Base-by-base conservation (phyloP, 202 grass and related monocot genomes). In the Carex arenaria region DNA sequence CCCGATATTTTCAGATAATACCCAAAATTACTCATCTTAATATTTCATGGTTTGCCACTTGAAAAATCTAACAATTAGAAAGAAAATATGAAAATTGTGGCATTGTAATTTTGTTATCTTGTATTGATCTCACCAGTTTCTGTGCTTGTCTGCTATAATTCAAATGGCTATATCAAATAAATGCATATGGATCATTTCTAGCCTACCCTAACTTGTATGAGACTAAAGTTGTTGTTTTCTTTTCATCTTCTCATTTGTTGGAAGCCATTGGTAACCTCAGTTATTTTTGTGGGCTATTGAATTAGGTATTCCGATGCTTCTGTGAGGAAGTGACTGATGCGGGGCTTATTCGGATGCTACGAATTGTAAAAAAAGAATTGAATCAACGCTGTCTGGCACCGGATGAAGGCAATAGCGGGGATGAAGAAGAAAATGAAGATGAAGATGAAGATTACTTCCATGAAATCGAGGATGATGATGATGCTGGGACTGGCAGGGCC, bases 311-410 rank as follows among this genome's bases (percentile, higher is more conserved):
- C 77, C 86, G 89, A 61, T 85, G 82, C 55, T 89, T 95, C 84
- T 95, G 93, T 82, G 89, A 95, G 72, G 93, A 89, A 61, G 86
- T 98, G 61, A 95, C 93, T 62, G 88, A 95, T 81, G 89, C 85
- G 64, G 93, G 96, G 34, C 88, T 98, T 61, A 88, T 90, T 85
- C 87, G 87, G 79, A 98, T 95, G 91, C 87, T 98, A 71, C 86
- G 86, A 83, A 84, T 98, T 67, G 88, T 98, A 62, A 92, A 93
- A 84, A 93, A 95, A 84, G 88, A 98, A 88, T 64, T 93, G 62
- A 98, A 98, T 61, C 86, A 67, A 59, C 86, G 60, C 38, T 81
- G 54, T 73, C 82, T 60, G 84, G 61, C 64, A 49, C 49, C 61
- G 42, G 78, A 18, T 43, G 84, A 86, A 84, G 82, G 76, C 23